A percentile compares a stretch with the other conserved stretches of the same genome.
Evolutionary conservation across 371 early-diverging fungal genomes (phyloP).

Genomic region (Apophysomyces trapeziformis): DNA sequence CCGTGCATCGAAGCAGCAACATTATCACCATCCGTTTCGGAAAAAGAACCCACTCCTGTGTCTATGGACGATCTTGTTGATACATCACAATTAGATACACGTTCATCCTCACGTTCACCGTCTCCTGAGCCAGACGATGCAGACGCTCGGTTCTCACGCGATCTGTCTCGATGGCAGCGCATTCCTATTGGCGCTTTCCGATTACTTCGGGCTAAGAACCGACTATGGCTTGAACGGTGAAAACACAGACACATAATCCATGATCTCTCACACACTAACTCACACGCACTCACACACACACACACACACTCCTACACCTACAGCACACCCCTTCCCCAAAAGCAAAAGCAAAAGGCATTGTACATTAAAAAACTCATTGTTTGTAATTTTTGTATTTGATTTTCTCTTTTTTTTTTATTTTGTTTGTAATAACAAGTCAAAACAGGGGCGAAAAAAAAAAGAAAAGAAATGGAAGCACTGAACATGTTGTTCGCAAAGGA

Average conservation of each 20-base stretch:
- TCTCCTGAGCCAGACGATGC: conserved; percentile 50
- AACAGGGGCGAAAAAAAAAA: too few species aligned
- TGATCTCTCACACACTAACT: too few species aligned
- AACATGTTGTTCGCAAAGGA: too few species aligned
- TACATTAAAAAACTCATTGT: neutral
- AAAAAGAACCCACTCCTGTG: conserved; percentile 29
- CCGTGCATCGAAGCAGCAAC: conserved; percentile 2
- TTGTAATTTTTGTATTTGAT: neutral
- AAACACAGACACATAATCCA: too few species aligned
- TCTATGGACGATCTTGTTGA: conserved; percentile 68
- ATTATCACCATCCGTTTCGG: conserved; percentile 8
- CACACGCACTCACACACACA: too few species aligned
- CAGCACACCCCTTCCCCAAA: neutral
- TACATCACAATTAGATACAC: conserved; percentile 58
- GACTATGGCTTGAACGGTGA: conserved; percentile 50
- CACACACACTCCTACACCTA: too few species aligned
- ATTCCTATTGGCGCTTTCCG: conserved; percentile 67
- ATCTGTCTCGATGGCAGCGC: conserved; percentile 64
- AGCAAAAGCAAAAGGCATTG: neutral
- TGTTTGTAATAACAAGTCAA: too few species aligned
- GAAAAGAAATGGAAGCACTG: too few species aligned
- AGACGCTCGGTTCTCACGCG: conserved; percentile 50
- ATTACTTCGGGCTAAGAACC: conserved; percentile 48
- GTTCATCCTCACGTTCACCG: conserved; percentile 56
- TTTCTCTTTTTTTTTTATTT: neutral